phyloP scores from a whole-genome alignment of 768 basidiomycete genomes.

The Mycena vulgaris region DNA sequence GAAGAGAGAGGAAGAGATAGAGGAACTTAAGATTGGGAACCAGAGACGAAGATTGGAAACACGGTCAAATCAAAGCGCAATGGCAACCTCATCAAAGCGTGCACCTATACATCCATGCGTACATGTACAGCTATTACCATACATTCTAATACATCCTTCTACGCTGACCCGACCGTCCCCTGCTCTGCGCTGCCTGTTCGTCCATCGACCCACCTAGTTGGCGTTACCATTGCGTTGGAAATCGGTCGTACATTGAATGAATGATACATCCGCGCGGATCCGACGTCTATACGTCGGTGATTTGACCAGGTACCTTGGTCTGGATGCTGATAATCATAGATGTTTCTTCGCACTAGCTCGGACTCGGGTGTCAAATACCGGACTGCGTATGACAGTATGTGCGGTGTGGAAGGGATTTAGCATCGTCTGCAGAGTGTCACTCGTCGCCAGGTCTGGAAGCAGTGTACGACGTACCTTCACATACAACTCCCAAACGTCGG shows the following conservation, averaged over 20 bases:
- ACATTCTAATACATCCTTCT: too few relatives aligned
- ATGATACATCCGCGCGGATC: neutral
- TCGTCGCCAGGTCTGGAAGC: neutral
- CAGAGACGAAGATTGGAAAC: neutral
- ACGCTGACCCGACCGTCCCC: too few relatives aligned
- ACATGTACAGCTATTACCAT: too few relatives aligned
- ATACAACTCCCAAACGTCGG: slow-evolving; percentile 97
- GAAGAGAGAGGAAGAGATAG: slow-evolving; percentile 4
- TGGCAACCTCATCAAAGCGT: too few relatives aligned
- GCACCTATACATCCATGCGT: too few relatives aligned
- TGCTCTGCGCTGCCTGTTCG: too few relatives aligned
- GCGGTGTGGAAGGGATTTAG: slow-evolving; percentile 98
- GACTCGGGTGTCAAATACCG: slow-evolving; percentile 87
- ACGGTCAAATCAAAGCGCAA: too few relatives aligned
- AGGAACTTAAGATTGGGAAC: neutral
- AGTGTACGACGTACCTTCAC: slow-evolving; percentile 79
- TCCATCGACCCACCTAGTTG: neutral
- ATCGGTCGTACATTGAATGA: neutral
- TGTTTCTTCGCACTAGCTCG: slow-evolving; percentile 90
- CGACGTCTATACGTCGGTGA: neutral
- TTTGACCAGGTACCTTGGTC: neutral
- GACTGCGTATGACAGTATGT: slow-evolving; percentile 85
- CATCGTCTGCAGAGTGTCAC: slow-evolving; percentile 70
- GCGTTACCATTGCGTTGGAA: neutral
- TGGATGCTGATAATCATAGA: slow-evolving; percentile 55